Conservation (phyloP, 106 monocot genomes). For the Posidonia australis region DNA sequence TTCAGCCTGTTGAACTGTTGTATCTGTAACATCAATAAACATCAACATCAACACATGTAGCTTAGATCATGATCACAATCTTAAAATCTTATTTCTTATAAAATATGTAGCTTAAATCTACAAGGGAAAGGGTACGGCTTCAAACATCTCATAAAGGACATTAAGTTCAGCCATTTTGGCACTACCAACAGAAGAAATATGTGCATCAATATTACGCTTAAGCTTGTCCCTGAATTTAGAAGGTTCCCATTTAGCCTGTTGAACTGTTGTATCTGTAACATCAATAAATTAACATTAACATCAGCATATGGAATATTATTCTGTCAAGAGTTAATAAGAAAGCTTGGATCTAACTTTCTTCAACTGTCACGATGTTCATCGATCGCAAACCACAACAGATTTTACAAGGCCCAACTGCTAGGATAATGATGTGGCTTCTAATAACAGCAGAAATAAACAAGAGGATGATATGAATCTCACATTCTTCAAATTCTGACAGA, state of each 20-base stretch:
- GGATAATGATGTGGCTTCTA: too few relatives aligned
- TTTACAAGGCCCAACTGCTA: too few relatives aligned
- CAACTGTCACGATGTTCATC: too few relatives aligned
- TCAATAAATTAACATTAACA: not conserved
- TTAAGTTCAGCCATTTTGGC: slow-evolving; percentile 64
- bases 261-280: slow-evolving; percentile 59
- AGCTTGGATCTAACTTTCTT: too few relatives aligned
- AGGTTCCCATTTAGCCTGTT: slow-evolving; percentile 76
- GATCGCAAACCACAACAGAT: too few relatives aligned
- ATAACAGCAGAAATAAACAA: too few relatives aligned
- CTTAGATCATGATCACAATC: not conserved
- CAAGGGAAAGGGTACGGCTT: not conserved
- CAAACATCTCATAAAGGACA: slow-evolving; percentile 46
- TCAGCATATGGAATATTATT: not conserved
- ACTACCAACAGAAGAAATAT: slow-evolving; percentile 56
- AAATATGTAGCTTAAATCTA: not conserved
- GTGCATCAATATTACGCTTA: slow-evolving; percentile 68
- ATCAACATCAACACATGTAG: not conserved
- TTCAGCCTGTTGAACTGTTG: slow-evolving; percentile 54
- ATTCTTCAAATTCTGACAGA: too few relatives aligned
- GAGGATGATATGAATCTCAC: too few relatives aligned
- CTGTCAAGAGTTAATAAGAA: too few relatives aligned
- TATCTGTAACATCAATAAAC: slow-evolving; percentile 42
- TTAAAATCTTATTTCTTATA: not conserved
- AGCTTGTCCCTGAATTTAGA: slow-evolving; percentile 71